These are phyloP conservation scores for Tolypocladium paradoxum DNA, from an alignment of 2,329 filamentous ascomycete genomes.

Conservation along the genomic window DNA sequence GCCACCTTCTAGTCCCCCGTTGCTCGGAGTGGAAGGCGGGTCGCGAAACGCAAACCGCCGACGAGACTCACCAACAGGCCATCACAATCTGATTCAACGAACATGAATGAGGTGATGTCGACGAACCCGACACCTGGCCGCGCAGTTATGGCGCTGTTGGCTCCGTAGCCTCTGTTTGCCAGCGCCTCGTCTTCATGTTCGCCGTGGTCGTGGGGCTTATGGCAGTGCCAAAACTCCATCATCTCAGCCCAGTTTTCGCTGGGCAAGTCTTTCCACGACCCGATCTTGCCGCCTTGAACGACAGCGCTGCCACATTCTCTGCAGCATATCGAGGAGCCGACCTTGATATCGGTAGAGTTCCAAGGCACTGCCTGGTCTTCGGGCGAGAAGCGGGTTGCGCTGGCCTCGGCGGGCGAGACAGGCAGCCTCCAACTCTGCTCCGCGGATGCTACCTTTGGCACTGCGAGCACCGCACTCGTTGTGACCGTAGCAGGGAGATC, in stretches of 20 bases:
- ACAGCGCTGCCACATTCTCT: slow-evolving; percentile 27
- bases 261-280: slow-evolving; percentile 80
- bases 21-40: neutral
- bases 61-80: slow-evolving; percentile 24
- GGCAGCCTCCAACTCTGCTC: slow-evolving; percentile 46
- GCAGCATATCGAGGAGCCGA: slow-evolving; percentile 30
- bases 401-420: slow-evolving; percentile 14
- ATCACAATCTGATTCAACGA: slow-evolving; percentile 56
- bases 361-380: slow-evolving; percentile 39
- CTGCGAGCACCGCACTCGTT: slow-evolving; percentile 23
- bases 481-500: slow-evolving; percentile 32
- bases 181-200: slow-evolving; percentile 35
- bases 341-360: slow-evolving; percentile 39
- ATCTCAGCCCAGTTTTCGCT: slow-evolving; percentile 98
- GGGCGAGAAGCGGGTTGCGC: slow-evolving; percentile 14
- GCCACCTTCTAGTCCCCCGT: slow-evolving; percentile 51
- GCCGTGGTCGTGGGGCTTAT: slow-evolving; percentile 65
- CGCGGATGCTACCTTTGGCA: slow-evolving; percentile 18
- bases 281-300: slow-evolving; percentile 27
- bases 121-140: slow-evolving; percentile 62
- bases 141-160: slow-evolving; percentile 61
- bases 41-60: slow-evolving; percentile 4
- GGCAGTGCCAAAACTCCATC: slow-evolving; percentile 99
- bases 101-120: slow-evolving; percentile 66
- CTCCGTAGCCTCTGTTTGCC: slow-evolving; percentile 68